Percentiles rank a stretch among this genome's conserved stretches.
Evolutionary conservation across 2,329 filamentous ascomycete species (phyloP).

Genomic region (Aspergillus uvarum): DNA sequence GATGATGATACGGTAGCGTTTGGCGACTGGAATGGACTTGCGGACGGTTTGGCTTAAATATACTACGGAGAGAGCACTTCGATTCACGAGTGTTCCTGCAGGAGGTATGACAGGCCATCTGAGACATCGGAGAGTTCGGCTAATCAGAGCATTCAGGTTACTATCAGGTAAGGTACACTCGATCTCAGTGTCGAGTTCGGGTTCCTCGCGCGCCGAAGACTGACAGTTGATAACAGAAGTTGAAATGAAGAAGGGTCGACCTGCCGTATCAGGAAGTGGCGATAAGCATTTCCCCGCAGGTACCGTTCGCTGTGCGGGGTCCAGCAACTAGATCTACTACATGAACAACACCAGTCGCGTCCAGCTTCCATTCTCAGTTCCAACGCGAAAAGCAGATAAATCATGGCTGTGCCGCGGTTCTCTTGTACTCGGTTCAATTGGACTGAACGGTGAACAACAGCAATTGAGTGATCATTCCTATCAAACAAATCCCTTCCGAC

Average conservation of each 20-base stretch:
- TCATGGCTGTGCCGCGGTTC: neutral
- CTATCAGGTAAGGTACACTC: neutral
- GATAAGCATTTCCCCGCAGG: neutral
- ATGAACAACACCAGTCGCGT: neutral
- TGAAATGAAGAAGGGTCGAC: neutral
- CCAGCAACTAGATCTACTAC: neutral
- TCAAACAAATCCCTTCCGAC: neutral
- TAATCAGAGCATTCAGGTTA: neutral
- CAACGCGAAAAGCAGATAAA: neutral
- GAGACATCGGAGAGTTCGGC: neutral
- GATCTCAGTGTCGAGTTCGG: neutral
- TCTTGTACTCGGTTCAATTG: too few species aligned
- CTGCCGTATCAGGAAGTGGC: neutral
- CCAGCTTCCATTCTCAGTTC: neutral
- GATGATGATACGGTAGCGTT: too few species aligned
- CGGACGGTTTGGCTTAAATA: too few species aligned
- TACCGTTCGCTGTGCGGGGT: neutral
- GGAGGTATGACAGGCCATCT: neutral
- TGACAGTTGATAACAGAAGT: neutral
- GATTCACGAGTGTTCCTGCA: too few species aligned
- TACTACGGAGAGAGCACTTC: too few species aligned
- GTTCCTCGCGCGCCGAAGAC: neutral
- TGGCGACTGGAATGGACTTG: too few species aligned
- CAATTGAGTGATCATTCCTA: neutral
- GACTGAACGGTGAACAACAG: too few species aligned